Base-by-base conservation (phyloP, 73 alveolate species). In the Paramecium pentaurelia region DNA sequence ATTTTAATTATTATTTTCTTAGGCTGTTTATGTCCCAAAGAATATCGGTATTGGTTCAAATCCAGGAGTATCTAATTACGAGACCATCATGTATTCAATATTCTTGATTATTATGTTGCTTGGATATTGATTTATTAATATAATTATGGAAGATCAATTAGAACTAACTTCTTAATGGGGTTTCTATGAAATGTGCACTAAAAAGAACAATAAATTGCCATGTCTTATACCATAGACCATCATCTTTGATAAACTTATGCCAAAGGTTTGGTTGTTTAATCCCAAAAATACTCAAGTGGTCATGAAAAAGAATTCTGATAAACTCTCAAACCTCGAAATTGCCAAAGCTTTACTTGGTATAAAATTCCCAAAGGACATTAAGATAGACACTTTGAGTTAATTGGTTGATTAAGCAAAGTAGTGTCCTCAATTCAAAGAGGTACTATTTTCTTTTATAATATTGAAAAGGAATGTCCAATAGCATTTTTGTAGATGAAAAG, bases 261-360 rank as follows among this genome's bases (percentile, higher is more conserved):
- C 91, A 4, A 80, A 80, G 58, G 34, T 47, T 25, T 80, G 91
- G 91, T 54, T 80, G 22, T 80, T 80, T 77, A 80, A 80, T 80
- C 75, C 91, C 38, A 80, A 80, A 49, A 6, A 40, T 6, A 11
- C 77, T 47, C 8, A 80, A 80, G 58, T 27, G 12, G 47, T 47
- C 54, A 32, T 32, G 47, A 80, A 80, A 36, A 80, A 80, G 73
- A 80, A 80, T 36, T 47, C 47, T 38, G 91, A 80, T 18, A 80
- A 80, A 36, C 75, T 80, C 8, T 11, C 44, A 3, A 80, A 28
- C 34, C 32, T 49, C 14, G 91, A 80, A 47, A 80, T 80, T 25
- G 91, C 58, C 18, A 22, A 36, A n/a, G 37, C 71, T 8, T 47
- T 80, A n/a, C 84, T 64, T 64, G 84, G 84, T 32, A 44, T 80